Evolutionary conservation across 805 yeast species (phyloP), one percentile per base, ranked within the genome.

Genomic region (Ogataea methylovora): DNA sequence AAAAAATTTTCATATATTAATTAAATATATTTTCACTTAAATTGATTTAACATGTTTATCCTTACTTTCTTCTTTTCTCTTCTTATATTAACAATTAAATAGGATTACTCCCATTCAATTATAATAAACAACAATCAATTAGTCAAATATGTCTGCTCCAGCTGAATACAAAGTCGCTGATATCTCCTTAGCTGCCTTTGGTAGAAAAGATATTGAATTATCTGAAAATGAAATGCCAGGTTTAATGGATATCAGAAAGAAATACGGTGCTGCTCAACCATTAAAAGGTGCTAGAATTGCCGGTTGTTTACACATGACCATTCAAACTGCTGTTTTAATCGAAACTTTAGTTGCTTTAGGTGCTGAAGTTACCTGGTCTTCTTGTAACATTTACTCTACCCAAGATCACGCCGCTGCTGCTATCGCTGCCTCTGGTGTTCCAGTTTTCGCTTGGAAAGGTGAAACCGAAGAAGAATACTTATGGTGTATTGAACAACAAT

Each of bases 341-440:
- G 98, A 90, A 78, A 90, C 98, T 52, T 77, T 92, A 58, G 84
- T 77, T 57, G 95, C 95, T 48, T 78, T 90, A 54, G 98, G 98
- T 73, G 98, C 98, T 46, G 98, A 90, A 76, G 97, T 90, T 45
- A 92, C 98, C 59, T 90, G 98, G 98, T 78, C 96, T 46, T 86
- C 96, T 32, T 90, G 98, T 79, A 90, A 90, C 94, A 90, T 90
- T 58, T 90, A 85, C 82, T 88, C 97, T 54, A 90, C 98, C 50
- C 98, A 90, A 75, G 98, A 90, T 71, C 97, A 90, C 66, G 97
- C 97, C 53, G 97, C 98, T 56, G 97, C 98, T 59, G 97, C 97
- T 56, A 92, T 90, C 65, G 98, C 98, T 54, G 98, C 97, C 52
- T 67, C 96, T 51, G 39, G 98, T 72, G 94, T 90, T 41, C 97